phyloP scores from a whole-genome alignment of 768 basidiomycete species.

The Mycena chlorophos region DNA sequence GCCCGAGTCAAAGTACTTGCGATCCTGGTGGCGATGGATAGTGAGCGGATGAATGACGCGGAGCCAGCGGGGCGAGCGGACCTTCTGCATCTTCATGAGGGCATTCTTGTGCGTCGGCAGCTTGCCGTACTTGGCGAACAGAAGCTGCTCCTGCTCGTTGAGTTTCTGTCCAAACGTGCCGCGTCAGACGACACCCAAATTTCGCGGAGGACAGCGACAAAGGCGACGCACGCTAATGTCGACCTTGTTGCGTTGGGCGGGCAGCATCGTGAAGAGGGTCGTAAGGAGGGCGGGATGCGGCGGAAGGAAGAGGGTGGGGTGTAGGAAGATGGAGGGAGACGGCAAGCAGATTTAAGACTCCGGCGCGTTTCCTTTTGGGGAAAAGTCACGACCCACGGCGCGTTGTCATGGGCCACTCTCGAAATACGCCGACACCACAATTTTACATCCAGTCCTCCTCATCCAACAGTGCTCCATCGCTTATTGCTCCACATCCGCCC shows the following conservation, averaged over 20 bases:
- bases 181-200: constrained; percentile 23
- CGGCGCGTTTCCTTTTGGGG: constrained; percentile 3
- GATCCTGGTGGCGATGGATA: constrained; percentile 63
- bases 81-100: constrained; percentile 95
- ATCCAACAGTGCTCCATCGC: not conserved
- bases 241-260: constrained; percentile 85
- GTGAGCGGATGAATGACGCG: constrained; percentile 11
- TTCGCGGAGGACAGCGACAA: not conserved
- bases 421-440: constrained; percentile 9
- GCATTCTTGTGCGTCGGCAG: constrained; percentile 91
- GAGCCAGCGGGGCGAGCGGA: constrained; percentile 32
- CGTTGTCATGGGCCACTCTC: constrained; percentile 5
- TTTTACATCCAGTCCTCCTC: constrained; percentile 10
- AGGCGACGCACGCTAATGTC: constrained; percentile 78
- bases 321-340: constrained; percentile 24
- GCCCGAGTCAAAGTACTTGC: constrained; percentile 99
- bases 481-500: not conserved
- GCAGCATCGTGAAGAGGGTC: constrained; percentile 55
- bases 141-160: constrained; percentile 87
- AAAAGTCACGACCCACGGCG: not conserved
- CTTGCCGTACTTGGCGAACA: constrained; percentile 94
- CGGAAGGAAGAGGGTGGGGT: constrained; percentile 28
- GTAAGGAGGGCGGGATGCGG: constrained; percentile 17
- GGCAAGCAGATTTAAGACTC: constrained; percentile 24
- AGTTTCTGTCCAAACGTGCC: constrained; percentile 55